phyloP scores from a whole-genome alignment of 2,329 filamentous ascomycete species.

The Rhinocladiella similis region DNA sequence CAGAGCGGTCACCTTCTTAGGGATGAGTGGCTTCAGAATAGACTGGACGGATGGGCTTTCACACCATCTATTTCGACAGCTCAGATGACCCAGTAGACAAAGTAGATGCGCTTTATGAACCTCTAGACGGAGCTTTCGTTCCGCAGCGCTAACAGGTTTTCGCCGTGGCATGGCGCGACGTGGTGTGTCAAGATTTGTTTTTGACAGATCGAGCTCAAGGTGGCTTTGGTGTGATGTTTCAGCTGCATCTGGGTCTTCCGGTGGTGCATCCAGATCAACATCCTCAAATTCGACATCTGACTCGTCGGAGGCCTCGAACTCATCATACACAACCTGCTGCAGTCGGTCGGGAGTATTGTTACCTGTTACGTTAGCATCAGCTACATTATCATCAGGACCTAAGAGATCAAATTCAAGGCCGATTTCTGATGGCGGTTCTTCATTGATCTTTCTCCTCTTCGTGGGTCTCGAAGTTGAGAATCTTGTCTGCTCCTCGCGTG shows the following conservation, averaged over 20 bases:
- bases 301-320: constrained; percentile 59
- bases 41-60: constrained; percentile 72
- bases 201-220: constrained; percentile 37
- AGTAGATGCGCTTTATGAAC: constrained; percentile 86
- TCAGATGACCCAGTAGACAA: constrained; percentile 75
- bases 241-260: constrained; percentile 33
- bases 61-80: constrained; percentile 83
- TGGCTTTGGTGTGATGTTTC: constrained; percentile 40
- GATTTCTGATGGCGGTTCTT: constrained; percentile 30
- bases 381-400: constrained; percentile 4
- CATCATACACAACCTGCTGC: constrained; percentile 43
- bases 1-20: constrained; percentile 63
- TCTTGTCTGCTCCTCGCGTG: constrained; percentile 36
- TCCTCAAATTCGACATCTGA: constrained; percentile 65
- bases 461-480: constrained; percentile 33
- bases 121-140: constrained; percentile 64
- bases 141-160: constrained; percentile 56
- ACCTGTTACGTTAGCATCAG: constrained; percentile 15
- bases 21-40: constrained; percentile 64
- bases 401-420: constrained; percentile 20
- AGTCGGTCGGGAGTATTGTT: neutral
- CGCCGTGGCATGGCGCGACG: constrained; percentile 37
- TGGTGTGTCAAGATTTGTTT: constrained; percentile 12
- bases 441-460: constrained; percentile 42
- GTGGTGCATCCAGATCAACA: constrained; percentile 38